Conservation (phyloP, 1,284 basidiomycete species). For the Lentinus polychrous region DNA sequence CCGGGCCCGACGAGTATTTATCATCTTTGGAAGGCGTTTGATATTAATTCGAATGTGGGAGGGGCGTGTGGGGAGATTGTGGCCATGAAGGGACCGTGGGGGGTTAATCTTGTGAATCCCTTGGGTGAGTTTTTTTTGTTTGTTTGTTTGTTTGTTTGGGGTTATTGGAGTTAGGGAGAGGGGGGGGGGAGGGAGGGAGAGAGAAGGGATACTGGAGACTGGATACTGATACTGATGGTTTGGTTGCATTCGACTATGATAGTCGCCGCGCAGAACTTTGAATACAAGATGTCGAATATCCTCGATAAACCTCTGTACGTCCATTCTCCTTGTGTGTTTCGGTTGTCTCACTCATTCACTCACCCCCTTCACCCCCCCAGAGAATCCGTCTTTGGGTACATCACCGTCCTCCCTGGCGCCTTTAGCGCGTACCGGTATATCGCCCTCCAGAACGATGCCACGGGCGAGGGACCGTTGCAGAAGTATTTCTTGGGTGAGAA, state of each 20-base stretch:
- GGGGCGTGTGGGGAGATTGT: slow-evolving; percentile 98
- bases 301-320: slow-evolving; percentile 77
- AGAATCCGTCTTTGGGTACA: slow-evolving; percentile 85
- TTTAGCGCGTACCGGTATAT: slow-evolving; percentile 92
- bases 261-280: slow-evolving; percentile 90
- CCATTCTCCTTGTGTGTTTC: not conserved
- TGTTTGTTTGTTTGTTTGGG: not conserved
- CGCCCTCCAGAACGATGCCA: slow-evolving; percentile 80
- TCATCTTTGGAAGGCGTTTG: slow-evolving; percentile 96
- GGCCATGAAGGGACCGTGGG: slow-evolving; percentile 82
- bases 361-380: slow-evolving; percentile 20
- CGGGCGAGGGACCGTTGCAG: slow-evolving; percentile 82
- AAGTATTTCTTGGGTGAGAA: slow-evolving; percentile 96
- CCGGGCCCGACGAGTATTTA: slow-evolving; percentile 89
- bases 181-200: too few species aligned
- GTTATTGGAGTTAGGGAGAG: too few species aligned
- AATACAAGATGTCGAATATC: slow-evolving; percentile 97
- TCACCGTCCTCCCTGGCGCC: slow-evolving; percentile 88
- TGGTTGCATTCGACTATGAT: slow-evolving; percentile 9
- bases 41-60: slow-evolving; percentile 92
- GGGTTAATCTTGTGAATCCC: slow-evolving; percentile 74
- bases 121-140: slow-evolving; percentile 42
- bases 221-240: too few species aligned
- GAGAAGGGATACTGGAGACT: too few species aligned
- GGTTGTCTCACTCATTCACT: too few species aligned